Base-by-base conservation (phyloP, 2,329 filamentous ascomycete genomes). In the Penicillium brevicompactum region DNA sequence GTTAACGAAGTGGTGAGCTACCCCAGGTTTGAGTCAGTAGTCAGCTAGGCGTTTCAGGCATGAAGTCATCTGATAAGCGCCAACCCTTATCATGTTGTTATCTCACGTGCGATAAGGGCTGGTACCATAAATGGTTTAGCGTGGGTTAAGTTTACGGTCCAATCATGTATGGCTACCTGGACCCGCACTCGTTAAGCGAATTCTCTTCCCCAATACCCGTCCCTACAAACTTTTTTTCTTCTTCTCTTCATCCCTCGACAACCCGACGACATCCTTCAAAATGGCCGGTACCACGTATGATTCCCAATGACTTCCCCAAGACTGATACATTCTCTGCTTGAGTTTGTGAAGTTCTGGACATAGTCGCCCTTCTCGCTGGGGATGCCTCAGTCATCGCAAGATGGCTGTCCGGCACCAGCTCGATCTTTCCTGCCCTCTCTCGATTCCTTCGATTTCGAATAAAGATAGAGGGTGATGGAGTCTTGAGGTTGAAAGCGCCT, bases 331-430 rank as follows among this genome's bases (percentile, higher is more conserved):
- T 66, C 53, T 55, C 58, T 53, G 51, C 53, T 64, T 60, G 67
- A 68, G 71, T 58, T 68, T 74, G 77, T 81, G 78, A 80, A 80
- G 80, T 74, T 79, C 79, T 81, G 85, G 87, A 74, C 78, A 89
- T 91, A 90, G 88, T 90, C 85, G 89, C 91, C 87, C 87, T 89
- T 78, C 86, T 91, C 85, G 87, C 89, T 91, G 87, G 87, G 83
- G 74, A 78, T 76, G 77, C 76, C 75, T 67, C 67, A 68, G 69
- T 49, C 40, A 37, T 55, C 45, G 21, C 59, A 69, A 61, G 60
- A 59, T 60, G 61, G 66, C 57, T 62, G 70, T 74, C 76, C 68
- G 76, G 80, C 80, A 82, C 86, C 87, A 91, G 89, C 88, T 92
- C 89, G 88, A 92, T 89, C 76, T 79, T 82, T 91, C 89, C 82